Percentiles rank a stretch among this genome's conserved stretches.
Conservation (phyloP, 108 stramenopile genomes). For the Cylindrotheca fusiformis region DNA sequence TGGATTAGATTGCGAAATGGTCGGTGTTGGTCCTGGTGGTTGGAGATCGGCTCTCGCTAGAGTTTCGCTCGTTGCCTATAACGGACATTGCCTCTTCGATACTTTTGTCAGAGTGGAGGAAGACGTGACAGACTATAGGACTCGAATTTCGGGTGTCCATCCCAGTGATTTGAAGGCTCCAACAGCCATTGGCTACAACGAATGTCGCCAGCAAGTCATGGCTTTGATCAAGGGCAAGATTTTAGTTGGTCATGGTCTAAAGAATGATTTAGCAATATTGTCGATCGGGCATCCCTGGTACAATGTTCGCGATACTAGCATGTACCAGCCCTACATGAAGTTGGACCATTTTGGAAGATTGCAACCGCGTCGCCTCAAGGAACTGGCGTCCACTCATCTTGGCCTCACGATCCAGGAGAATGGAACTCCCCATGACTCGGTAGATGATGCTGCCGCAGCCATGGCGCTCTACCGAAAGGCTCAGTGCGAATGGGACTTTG, state of each 20-base stretch:
- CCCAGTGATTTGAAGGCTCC: constrained; percentile 10
- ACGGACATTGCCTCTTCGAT: constrained; percentile 56
- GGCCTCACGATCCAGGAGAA: constrained; percentile 23
- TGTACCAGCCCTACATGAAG: constrained; percentile 71
- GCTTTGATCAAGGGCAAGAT: constrained; percentile 68
- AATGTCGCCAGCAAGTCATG: constrained; percentile 64
- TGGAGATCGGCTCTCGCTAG: constrained; percentile 65
- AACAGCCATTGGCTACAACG: constrained; percentile 64
- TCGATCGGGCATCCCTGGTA: constrained; percentile 70
- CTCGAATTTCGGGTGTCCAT: constrained; percentile 42
- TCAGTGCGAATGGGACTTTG: constrained; percentile 53
- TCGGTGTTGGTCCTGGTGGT: constrained; percentile 72
- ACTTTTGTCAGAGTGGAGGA: constrained; percentile 56
- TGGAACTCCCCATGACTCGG: constrained; percentile 40
- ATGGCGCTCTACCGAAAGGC: constrained; percentile 64
- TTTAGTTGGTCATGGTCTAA: constrained; percentile 92
- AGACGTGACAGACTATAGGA: constrained; percentile 83
- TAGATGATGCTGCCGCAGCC: constrained; percentile 66
- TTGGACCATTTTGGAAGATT: constrained; percentile 50
- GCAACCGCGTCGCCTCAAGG: constrained; percentile 29
- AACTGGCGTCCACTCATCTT: constrained; percentile 30
- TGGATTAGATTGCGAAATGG: constrained; percentile 93
- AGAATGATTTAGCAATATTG: constrained; percentile 83
- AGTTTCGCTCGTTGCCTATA: constrained; percentile 61
- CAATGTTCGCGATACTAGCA: constrained; percentile 83